phyloP scores from a whole-genome alignment of 257 asterid genomes.

The Nicotiana knightiana region DNA sequence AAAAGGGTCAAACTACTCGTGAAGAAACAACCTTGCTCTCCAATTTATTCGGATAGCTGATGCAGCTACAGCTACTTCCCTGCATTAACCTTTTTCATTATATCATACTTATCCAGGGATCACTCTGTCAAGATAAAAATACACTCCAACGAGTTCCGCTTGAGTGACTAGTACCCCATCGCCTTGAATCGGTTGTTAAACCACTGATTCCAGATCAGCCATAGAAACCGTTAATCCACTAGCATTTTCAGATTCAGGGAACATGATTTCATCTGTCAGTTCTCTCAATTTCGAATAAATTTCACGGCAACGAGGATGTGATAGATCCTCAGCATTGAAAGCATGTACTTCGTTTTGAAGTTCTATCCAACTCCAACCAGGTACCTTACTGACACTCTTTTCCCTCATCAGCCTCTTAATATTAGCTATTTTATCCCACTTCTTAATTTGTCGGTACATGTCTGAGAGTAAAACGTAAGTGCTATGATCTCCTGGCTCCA shows the following conservation, averaged over 20 bases:
- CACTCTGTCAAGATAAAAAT: not conserved
- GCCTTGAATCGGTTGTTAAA: not conserved
- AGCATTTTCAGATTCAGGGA: conserved; percentile 21
- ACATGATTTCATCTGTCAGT: conserved; percentile 36
- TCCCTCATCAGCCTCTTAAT: conserved; percentile 70
- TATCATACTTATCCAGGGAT: not conserved
- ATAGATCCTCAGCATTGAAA: conserved; percentile 64
- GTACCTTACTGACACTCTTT: conserved; percentile 61
- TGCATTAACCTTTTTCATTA: not conserved
- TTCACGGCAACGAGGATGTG: conserved; percentile 49
- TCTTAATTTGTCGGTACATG: conserved; percentile 62
- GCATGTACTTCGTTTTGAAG: conserved; percentile 50
- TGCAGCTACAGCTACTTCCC: not conserved
- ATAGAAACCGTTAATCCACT: not conserved
- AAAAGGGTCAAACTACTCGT: not conserved
- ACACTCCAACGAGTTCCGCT: not conserved
- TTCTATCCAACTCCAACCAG: conserved; percentile 97
- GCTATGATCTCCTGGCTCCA: conserved; percentile 80
- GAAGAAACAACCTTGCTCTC: not conserved
- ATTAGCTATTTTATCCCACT: conserved; percentile 71
- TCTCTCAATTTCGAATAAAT: conserved; percentile 39
- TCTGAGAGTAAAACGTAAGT: conserved; percentile 74
- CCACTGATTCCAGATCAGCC: conserved; percentile 23
- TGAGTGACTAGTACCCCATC: not conserved
- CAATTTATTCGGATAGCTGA: not conserved